A percentile compares a stretch with the other conserved stretches of the same genome.
These are phyloP conservation scores for Nicotiana attenuata DNA, from an alignment of 257 asterid genomes.

Conservation along the genomic window DNA sequence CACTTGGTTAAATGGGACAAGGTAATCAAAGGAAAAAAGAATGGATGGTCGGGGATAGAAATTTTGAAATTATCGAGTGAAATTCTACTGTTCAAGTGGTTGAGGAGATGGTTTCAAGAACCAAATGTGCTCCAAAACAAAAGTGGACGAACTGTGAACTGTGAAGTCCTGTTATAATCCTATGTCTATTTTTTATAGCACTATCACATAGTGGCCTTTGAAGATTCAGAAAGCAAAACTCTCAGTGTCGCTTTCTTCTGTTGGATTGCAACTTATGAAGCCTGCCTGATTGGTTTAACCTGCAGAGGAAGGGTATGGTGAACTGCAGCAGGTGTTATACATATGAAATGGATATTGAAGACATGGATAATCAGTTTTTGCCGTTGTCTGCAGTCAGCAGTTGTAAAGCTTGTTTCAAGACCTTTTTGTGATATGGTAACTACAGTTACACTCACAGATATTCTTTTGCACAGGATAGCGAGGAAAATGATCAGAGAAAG, in stretches of 20 bases:
- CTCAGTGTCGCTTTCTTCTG: neutral
- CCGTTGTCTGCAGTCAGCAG: neutral
- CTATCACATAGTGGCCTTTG: neutral
- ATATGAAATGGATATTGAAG: neutral
- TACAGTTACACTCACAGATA: neutral
- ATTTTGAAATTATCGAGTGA: too few relatives aligned
- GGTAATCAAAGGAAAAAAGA: too few relatives aligned
- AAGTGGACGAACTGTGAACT: too few relatives aligned
- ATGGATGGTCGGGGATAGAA: too few relatives aligned
- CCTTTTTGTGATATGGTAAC: neutral
- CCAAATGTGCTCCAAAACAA: too few relatives aligned
- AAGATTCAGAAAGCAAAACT: constrained; percentile 1
- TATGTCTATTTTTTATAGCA: neutral
- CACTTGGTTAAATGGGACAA: too few relatives aligned
- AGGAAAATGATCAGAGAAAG: neutral
- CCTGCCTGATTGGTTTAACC: neutral
- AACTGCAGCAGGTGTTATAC: neutral
- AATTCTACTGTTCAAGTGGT: too few relatives aligned
- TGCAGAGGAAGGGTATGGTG: neutral
- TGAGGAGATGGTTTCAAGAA: too few relatives aligned
- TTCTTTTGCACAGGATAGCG: neutral
- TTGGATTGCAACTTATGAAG: neutral
- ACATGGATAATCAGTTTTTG: neutral
- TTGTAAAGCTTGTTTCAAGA: neutral
- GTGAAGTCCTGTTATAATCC: too few relatives aligned